Evolutionary conservation across 2,329 filamentous ascomycete genomes (phyloP).

Genomic region (Penicillium griseofulvum): DNA sequence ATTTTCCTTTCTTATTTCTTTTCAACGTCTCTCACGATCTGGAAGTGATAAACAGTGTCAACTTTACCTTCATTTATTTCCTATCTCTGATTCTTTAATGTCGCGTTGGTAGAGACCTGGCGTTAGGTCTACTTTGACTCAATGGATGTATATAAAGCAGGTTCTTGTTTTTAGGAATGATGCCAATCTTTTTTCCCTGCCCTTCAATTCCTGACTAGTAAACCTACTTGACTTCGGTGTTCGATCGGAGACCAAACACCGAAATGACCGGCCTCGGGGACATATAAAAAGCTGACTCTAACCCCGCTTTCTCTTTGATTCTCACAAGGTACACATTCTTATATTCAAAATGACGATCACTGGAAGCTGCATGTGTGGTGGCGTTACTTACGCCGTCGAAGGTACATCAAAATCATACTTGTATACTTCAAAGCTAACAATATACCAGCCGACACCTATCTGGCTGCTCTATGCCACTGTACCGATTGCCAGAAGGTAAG

Average conservation of each 20-base stretch:
- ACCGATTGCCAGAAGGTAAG: conserved; percentile 55
- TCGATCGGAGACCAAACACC: conserved; percentile 10
- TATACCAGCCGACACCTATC: conserved; percentile 40
- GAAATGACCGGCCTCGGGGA: not conserved
- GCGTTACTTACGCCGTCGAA: conserved; percentile 29
- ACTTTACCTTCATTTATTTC: conserved; percentile 11
- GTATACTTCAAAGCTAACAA: not conserved
- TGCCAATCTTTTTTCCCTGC: conserved; percentile 4
- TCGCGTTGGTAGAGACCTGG: conserved; percentile 7
- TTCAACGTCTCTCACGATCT: conserved; percentile 2
- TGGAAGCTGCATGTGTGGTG: conserved; percentile 38
- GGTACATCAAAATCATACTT: conserved; percentile 12
- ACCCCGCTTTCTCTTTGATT: conserved; percentile 14
- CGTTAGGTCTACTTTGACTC: conserved; percentile 12
- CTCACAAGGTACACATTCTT: conserved; percentile 16
- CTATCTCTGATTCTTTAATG: conserved; percentile 6
- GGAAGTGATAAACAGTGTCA: conserved; percentile 10
- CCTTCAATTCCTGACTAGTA: not conserved
- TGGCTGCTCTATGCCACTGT: conserved; percentile 54
- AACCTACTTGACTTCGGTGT: not conserved
- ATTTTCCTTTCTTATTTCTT: conserved; percentile 6
- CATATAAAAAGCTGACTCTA: conserved; percentile 2
- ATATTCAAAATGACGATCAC: conserved; percentile 25
- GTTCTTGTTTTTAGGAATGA: conserved; percentile 13
- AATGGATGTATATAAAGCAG: conserved; percentile 19